A percentile compares a stretch with the other conserved stretches of the same genome.
Conservation (phyloP, 2,329 filamentous ascomycete species). For the Graphilbum fragrans region DNA sequence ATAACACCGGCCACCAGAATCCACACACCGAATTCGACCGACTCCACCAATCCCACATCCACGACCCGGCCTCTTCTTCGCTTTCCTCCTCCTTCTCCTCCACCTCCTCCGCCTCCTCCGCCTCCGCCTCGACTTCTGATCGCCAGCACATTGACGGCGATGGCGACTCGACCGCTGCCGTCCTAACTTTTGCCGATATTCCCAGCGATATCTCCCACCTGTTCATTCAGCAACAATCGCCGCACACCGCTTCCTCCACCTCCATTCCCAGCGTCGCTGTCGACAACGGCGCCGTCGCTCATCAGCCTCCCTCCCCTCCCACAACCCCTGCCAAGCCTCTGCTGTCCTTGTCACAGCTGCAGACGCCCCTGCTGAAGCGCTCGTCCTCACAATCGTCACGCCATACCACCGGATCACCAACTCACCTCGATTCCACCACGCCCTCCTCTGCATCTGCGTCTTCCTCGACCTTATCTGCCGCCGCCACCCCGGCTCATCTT, state of each 20-base stretch:
- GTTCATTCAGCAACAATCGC: constrained; percentile 9
- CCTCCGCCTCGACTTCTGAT: background rate
- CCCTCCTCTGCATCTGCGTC: no score
- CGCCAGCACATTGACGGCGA: constrained; percentile 1
- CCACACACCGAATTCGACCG: background rate
- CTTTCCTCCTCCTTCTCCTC: background rate
- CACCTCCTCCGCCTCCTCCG: background rate
- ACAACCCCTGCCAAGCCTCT: background rate
- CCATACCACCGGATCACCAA: background rate
- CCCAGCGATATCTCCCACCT: constrained; percentile 27
- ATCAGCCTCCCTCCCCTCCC: background rate
- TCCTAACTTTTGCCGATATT: constrained; percentile 28
- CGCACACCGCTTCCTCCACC: constrained; percentile 3
- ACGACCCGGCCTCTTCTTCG: background rate
- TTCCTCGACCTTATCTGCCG: background rate
- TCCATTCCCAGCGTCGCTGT: background rate
- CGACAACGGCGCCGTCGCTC: no score
- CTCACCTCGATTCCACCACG: no score
- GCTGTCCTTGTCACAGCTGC: background rate
- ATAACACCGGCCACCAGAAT: background rate
- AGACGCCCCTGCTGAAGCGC: background rate
- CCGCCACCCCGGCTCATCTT: background rate
- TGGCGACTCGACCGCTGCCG: constrained; percentile 7
- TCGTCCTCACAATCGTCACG: background rate
- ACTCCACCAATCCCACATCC: background rate